Evolutionary conservation across 2,329 filamentous ascomycete species (phyloP).

Genomic region (Monosporascus sp.): DNA sequence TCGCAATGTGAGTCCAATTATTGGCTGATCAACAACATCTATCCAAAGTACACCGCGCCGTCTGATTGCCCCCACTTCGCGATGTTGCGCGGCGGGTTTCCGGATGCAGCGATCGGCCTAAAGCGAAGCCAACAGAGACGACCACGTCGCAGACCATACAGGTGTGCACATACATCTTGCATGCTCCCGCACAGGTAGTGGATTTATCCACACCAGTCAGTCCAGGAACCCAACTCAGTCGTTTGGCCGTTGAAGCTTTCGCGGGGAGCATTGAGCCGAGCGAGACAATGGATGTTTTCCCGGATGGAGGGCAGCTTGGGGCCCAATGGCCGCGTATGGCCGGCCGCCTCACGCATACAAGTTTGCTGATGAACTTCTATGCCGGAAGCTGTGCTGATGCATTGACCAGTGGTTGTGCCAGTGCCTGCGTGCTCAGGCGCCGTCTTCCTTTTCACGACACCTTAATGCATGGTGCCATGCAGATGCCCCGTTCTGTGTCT

Average conservation of each 20-base stretch:
- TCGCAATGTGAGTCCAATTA: conserved; percentile 9
- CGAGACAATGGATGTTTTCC: conserved; percentile 5
- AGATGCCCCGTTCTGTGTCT: not conserved
- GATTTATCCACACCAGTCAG: not conserved
- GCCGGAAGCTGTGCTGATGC: not conserved
- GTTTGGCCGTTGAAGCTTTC: not conserved
- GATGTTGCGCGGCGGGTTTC: not conserved
- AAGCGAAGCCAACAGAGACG: conserved; percentile 29
- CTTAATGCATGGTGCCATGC: too few relatives aligned
- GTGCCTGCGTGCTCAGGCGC: not conserved
- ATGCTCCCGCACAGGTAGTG: conserved; percentile 15
- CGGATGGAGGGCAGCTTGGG: conserved; percentile 14
- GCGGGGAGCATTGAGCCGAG: not conserved
- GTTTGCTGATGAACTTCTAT: not conserved
- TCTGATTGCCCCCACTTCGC: not conserved
- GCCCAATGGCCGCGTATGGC: not conserved
- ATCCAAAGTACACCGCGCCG: not conserved
- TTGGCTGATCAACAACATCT: too few relatives aligned
- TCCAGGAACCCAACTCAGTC: not conserved
- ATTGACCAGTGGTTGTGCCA: not conserved
- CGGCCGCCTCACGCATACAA: too few relatives aligned
- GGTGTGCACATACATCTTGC: conserved; percentile 17
- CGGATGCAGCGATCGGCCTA: conserved; percentile 9
- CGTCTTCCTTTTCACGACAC: too few relatives aligned
- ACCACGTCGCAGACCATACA: conserved; percentile 30